Evolutionary conservation across 2,329 filamentous ascomycete species (phyloP), one percentile per base, ranked within the genome.

Genomic region (Chaetothyriales sp.): DNA sequence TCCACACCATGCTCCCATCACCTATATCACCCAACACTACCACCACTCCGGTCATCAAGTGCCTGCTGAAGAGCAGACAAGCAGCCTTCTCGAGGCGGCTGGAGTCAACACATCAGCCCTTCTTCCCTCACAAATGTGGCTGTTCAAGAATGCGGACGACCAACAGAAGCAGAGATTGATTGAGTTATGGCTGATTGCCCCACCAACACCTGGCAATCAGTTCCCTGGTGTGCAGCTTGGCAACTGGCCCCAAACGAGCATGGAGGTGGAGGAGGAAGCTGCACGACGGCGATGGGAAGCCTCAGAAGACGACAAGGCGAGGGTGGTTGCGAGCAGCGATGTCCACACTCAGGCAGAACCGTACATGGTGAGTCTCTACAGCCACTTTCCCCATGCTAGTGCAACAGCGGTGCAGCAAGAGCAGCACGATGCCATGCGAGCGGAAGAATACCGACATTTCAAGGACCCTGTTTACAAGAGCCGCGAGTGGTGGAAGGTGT

Each of bases 281-380:
- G 76, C 76, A 1, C 69, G 71, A 54, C 63, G 80, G 52, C 75
- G 84, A 45, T 84, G 80, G 57, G 76, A 83, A 62, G 57, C 66
- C 55, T 46, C 49, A 25, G 59, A 57, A 49, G 49, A 57, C 36
- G 60, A 60, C 36, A 50, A 66, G 36, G 73, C 76, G 66, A 78
- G 75, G 78, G 81, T 56, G 42, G 42, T 56, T 10, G 48, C 55
- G n/a, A 44, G 47, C 2, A 43, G 51, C 32, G 57, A 57, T 10
- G 39, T 26, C 19, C 57, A 74, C 71, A 42, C 76, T 72, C 53
- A 77, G 54, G 79, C 77, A 42, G 86, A 93, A 66, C 87, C 87
- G 0, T 95, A 95, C 66, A 93, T 95, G 77, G 66, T 78, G 46
- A 82, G 79, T 5, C 88, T 88, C 12, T 95, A 94, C 63, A 83